phyloP scores from a whole-genome alignment of 2,329 filamentous ascomycete species.

The Huntiella decipiens region DNA sequence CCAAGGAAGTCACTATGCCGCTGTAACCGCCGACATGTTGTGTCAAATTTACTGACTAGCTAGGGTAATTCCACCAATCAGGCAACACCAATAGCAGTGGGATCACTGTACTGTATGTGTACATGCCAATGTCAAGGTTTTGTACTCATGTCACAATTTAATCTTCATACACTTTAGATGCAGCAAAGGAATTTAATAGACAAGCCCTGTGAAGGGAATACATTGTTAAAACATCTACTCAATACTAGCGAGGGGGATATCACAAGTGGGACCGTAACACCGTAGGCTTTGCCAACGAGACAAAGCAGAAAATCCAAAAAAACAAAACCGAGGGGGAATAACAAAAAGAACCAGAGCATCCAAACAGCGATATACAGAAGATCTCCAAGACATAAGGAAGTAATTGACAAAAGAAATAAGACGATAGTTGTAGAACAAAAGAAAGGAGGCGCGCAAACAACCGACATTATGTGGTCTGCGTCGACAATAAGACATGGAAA shows the following conservation, averaged over 20 bases:
- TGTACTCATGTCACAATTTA: background rate
- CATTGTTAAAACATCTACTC: background rate
- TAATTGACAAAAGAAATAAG: slow-evolving; percentile 1
- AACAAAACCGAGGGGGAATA: background rate
- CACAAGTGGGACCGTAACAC: too few species aligned
- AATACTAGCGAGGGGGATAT: background rate
- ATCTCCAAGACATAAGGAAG: background rate
- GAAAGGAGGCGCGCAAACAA: background rate
- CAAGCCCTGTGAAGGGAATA: background rate
- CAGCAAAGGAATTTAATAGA: background rate
- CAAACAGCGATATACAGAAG: background rate
- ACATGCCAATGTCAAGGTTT: too few species aligned
- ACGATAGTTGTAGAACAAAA: background rate
- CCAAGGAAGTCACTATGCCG: too few species aligned
- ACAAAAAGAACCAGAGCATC: background rate
- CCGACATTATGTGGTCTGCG: background rate
- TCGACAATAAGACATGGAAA: background rate
- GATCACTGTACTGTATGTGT: too few species aligned
- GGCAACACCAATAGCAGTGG: too few species aligned
- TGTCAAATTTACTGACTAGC: too few species aligned
- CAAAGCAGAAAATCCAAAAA: background rate
- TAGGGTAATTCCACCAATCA: too few species aligned
- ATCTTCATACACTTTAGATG: background rate
- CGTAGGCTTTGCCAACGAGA: too few species aligned
- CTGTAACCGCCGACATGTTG: too few species aligned